Percentiles rank a stretch among this genome's conserved stretches.
These are phyloP conservation scores for Perkinsus chesapeaki DNA, from an alignment of 169 alveolate genomes.

Conservation along the genomic window DNA sequence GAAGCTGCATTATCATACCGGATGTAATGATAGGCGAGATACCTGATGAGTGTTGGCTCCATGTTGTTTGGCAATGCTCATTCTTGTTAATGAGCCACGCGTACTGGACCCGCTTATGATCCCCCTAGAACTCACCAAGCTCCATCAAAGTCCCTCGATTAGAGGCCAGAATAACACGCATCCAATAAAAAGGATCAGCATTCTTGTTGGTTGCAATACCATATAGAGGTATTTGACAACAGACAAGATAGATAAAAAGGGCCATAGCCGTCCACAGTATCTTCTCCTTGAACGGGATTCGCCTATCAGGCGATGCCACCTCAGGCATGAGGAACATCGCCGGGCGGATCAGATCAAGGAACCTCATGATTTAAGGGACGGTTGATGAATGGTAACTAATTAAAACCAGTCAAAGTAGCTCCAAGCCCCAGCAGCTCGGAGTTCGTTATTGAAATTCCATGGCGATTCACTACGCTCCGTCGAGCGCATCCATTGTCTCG, in stretches of 20 bases:
- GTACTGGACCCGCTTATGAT: background rate
- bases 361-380: slow-evolving; percentile 37
- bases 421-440: no score
- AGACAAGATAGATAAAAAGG: slow-evolving; percentile 88
- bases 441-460: no score
- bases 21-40: slow-evolving; percentile 97
- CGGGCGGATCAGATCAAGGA: slow-evolving; percentile 89
- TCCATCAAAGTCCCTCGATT: slow-evolving; percentile 99
- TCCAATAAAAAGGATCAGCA: slow-evolving; percentile 97
- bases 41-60: no score
- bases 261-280: slow-evolving; percentile 95
- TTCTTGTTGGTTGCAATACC: slow-evolving; percentile 92
- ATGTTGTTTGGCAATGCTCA: no score
- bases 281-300: slow-evolving; percentile 88
- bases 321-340: slow-evolving; percentile 94
- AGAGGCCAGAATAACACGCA: slow-evolving; percentile 97
- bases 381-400: background rate
- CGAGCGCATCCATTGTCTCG: no score
- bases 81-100: no score
- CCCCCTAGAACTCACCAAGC: slow-evolving; percentile 49
- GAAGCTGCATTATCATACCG: slow-evolving; percentile 98
- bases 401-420: background rate
- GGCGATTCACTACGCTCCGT: no score
- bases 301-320: slow-evolving; percentile 88
- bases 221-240: slow-evolving; percentile 96